Evolutionary conservation across 2,329 filamentous ascomycete genomes (phyloP).

Genomic region (Diaporthe sp.): DNA sequence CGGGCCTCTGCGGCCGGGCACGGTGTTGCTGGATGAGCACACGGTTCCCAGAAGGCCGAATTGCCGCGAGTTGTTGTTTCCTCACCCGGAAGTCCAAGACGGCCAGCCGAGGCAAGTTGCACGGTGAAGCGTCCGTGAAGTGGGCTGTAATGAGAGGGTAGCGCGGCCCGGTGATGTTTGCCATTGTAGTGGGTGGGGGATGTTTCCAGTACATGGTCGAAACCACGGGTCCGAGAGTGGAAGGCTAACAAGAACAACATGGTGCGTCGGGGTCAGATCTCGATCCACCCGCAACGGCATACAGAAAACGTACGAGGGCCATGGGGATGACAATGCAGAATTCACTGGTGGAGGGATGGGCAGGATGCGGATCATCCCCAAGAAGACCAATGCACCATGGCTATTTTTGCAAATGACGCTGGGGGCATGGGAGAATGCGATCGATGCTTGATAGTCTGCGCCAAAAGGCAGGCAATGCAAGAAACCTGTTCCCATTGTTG

Average conservation of each 20-base stretch:
- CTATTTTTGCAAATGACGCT: slow-evolving; percentile 30
- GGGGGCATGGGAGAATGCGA: background rate
- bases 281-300: slow-evolving; percentile 34
- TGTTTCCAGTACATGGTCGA: slow-evolving; percentile 32
- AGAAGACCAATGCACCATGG: slow-evolving; percentile 13
- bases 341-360: slow-evolving; percentile 15
- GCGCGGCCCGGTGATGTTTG: slow-evolving; percentile 1
- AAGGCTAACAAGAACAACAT: slow-evolving; percentile 22
- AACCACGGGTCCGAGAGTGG: slow-evolving; percentile 18
- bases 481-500: slow-evolving; percentile 5
- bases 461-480: background rate
- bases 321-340: slow-evolving; percentile 28
- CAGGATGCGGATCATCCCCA: slow-evolving; percentile 21
- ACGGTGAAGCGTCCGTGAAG: background rate
- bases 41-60: background rate
- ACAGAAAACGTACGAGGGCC: slow-evolving; percentile 24
- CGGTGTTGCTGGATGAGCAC: background rate
- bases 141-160: background rate
- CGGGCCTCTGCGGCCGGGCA: background rate
- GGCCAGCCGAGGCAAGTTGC: no score
- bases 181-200: slow-evolving; percentile 1
- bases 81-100: background rate
- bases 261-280: slow-evolving; percentile 34
- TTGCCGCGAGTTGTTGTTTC: background rate
- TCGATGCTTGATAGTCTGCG: slow-evolving; percentile 20